Conservation (phyloP, 768 basidiomycete species). For the Xerocomus spinulosus region DNA sequence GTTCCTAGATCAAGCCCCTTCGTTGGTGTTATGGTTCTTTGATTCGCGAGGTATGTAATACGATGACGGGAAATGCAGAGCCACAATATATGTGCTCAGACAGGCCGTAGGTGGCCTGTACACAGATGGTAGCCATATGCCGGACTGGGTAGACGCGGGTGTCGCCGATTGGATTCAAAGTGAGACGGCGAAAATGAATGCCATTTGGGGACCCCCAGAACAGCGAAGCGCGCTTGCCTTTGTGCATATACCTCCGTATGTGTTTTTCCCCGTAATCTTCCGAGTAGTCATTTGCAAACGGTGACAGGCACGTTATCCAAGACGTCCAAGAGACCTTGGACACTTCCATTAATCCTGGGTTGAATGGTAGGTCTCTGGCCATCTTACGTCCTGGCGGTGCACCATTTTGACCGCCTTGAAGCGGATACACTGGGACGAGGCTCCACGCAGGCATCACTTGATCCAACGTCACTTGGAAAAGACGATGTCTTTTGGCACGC, state of each 20-base stretch:
- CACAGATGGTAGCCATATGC: conserved; percentile 41
- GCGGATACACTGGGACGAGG: conserved; percentile 51
- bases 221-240: conserved; percentile 58
- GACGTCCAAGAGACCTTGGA: conserved; percentile 33
- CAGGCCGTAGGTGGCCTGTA: conserved; percentile 43
- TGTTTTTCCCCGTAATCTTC: background rate
- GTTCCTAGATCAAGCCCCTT: conserved; percentile 38
- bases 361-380: conserved; percentile 33
- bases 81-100: conserved; percentile 5
- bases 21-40: conserved; percentile 67
- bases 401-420: conserved; percentile 19
- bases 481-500: conserved; percentile 63
- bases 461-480: conserved; percentile 35
- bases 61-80: background rate
- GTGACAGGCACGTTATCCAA: conserved; percentile 26
- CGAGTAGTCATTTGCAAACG: background rate
- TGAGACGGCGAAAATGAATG: conserved; percentile 52
- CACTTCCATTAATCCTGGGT: conserved; percentile 38
- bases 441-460: conserved; percentile 54
- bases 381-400: background rate
- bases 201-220: conserved; percentile 52
- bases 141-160: conserved; percentile 65
- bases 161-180: conserved; percentile 58
- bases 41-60: conserved; percentile 58
- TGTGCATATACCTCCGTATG: conserved; percentile 73